Evolutionary conservation across 2,329 filamentous ascomycete genomes (phyloP), one percentile per base, ranked within the genome.

Genomic region (Neophaeococcomyces mojaviensis): DNA sequence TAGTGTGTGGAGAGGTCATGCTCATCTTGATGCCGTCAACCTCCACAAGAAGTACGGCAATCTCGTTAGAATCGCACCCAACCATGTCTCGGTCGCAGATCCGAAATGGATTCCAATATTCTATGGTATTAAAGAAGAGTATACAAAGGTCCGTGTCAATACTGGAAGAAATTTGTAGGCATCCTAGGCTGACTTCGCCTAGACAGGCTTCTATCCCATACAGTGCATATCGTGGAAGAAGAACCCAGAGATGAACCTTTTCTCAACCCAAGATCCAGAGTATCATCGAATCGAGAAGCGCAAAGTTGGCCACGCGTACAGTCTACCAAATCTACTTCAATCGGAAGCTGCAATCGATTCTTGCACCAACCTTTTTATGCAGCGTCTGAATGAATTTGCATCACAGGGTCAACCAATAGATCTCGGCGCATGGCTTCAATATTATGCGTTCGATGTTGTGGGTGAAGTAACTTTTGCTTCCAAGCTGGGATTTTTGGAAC

Each of bases 41-140:
- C 70, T 90, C 1, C 86, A 92, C 60, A 71, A 73, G 15, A 75
- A 86, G 56, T 73, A 87, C 65, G 86, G 86, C 35, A 77, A 84
- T 57, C 71, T 90, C 2, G 84, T 90, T 1, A 75, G 86, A 2
- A 65, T 88, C 2, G 86, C 84, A 0, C 86, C 86, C 1, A 88
- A 88, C 52, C 70, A 71, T 1, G 64, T 92, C 1, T 86, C 83
- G 0, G 87, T 92, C 57, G 76, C 82, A 3, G 77, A 88, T 54
- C 84, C 86, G 0, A 76, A 41, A 4, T 42, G 38, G 26, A 54
- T 55, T 16, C 46, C 51, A 5, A 33, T 52, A 26, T 42, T 55
- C 34, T 55, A 55, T 22, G 49, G 47, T 34, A 55, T 49, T 36
- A 53, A 55, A 16, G 50, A 51, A 38, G 48, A 53, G 36, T 55